phyloP scores from a whole-genome alignment of 352 stramenopile genomes.

The Salisapilia sapeloensis region DNA sequence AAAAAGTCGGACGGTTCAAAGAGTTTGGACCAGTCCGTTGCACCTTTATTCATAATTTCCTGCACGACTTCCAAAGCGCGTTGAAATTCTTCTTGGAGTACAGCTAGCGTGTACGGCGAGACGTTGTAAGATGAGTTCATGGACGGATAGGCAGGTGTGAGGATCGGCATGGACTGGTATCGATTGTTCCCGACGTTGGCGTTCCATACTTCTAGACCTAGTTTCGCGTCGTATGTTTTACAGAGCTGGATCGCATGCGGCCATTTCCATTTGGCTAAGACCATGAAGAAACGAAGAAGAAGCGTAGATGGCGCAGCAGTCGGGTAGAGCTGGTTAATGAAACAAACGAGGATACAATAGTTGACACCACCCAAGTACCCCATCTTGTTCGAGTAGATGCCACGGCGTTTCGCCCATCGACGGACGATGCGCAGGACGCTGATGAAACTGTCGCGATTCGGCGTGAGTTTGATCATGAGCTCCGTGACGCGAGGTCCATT shows the following conservation, averaged over 20 bases:
- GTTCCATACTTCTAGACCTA: constrained; percentile 81
- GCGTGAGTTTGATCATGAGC: constrained; percentile 82
- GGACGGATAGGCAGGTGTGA: constrained; percentile 96
- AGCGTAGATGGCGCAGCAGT: constrained; percentile 72
- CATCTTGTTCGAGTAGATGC: constrained; percentile 98
- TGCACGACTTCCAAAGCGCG: constrained; percentile 60
- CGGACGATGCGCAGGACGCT: constrained; percentile 75
- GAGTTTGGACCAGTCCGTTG: constrained; percentile 56
- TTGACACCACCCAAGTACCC: constrained; percentile 98
- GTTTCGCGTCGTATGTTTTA: constrained; percentile 75
- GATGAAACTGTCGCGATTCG: constrained; percentile 78
- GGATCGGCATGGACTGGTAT: constrained; percentile 96
- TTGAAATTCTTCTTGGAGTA: constrained; percentile 91
- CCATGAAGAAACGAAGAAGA: constrained; percentile 82
- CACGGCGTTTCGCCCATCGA: constrained; percentile 82
- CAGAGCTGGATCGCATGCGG: constrained; percentile 79
- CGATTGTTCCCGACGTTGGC: constrained; percentile 73
- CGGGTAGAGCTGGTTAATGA: constrained; percentile 87
- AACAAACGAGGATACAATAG: constrained; percentile 96
- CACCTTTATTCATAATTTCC: constrained; percentile 68
- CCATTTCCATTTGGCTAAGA: constrained; percentile 84
- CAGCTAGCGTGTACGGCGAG: constrained; percentile 83
- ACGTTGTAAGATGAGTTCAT: constrained; percentile 99
- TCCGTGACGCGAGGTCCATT: constrained; percentile 85
- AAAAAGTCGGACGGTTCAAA: constrained; percentile 82